phyloP scores from a whole-genome alignment of 202 grass and related monocot species.

The Cymbopogon flexuosus region DNA sequence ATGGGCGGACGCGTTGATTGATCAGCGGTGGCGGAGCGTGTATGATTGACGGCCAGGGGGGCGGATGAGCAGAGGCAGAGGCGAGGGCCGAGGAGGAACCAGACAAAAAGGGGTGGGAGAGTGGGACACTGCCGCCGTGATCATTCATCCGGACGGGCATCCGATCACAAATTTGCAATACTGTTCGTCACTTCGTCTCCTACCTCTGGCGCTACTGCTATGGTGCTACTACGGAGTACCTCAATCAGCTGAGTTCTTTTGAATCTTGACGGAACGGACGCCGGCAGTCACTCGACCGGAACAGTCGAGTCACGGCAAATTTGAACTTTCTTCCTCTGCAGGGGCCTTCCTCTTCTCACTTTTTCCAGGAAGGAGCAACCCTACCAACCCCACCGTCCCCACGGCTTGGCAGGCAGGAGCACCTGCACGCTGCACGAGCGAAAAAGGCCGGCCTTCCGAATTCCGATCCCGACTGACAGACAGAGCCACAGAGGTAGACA shows the following conservation, averaged over 20 bases:
- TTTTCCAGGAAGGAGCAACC: not conserved
- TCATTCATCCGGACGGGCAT: no score
- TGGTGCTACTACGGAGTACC: no score
- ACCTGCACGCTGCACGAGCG: conserved; percentile 34
- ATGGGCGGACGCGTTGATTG: not conserved
- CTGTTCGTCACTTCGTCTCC: not conserved
- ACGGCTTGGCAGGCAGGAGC: not conserved
- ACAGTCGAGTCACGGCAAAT: conserved; percentile 4
- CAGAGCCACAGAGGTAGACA: not conserved
- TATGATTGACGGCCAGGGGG: no score
- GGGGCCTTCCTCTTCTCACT: no score
- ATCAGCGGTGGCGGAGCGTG: not conserved
- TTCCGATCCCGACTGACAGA: not conserved
- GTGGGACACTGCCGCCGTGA: no score
- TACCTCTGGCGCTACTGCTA: not conserved
- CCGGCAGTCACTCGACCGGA: not conserved
- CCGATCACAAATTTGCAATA: not conserved
- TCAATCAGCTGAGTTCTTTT: not conserved
- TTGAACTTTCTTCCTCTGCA: not conserved
- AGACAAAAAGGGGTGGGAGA: not conserved
- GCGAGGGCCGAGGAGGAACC: not conserved
- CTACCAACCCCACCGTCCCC: not conserved
- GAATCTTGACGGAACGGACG: not conserved
- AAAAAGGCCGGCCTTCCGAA: not conserved
- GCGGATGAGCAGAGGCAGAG: no score